Base-by-base conservation (phyloP, 2,329 filamentous ascomycete species). In the Fusarium pseudonygamai region DNA sequence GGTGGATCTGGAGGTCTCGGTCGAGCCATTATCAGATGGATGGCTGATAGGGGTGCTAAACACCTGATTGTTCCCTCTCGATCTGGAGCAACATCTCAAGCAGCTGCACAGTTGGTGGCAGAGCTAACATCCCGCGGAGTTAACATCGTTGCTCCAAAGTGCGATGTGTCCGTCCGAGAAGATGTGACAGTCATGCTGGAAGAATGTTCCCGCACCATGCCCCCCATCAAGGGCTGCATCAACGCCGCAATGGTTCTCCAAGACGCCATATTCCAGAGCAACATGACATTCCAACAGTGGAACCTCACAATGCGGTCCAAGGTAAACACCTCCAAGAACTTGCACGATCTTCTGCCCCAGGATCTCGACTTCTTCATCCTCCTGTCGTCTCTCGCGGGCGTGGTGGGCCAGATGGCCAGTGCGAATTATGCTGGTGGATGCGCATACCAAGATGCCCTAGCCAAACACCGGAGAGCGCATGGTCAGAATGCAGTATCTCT, bases 341-440 rank as follows among this genome's bases (percentile, higher is more conserved):
- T 63, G 5, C 42, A 63, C 18, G 42, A 59, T 0, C 52, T 59
- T 1, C 20, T 59, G 1, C 60, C 60, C 2, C 36, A 22, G 6
- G 12, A 63, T 22, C 42, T 63, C 3, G 28, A 63, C 43, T 64
- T 64, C 13, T 64, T 50, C 6, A 50, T 64, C 0, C 55, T 64
- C 2, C 16, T 64, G 1, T 64, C 61, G 0, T 64, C 61, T 12
- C 64, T 82, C 1, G 77, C 78, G 0, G 80, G 79, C 16, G 69
- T 82, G 4, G 65, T 81, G 3, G 84, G 81, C 7, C 77, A 80
- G 24, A 52, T 78, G 77, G 47, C 52, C 1, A 83, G 84, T 45
- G 78, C 80, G 40, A 85, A 84, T 64, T 87, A 87, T 65, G 74
- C 82, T 0, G 81, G 78, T 0, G 81, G 79, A 2, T 77, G 77